Evolutionary conservation across 2,329 filamentous ascomycete species (phyloP).

Genomic region (Fusarium continuum): DNA sequence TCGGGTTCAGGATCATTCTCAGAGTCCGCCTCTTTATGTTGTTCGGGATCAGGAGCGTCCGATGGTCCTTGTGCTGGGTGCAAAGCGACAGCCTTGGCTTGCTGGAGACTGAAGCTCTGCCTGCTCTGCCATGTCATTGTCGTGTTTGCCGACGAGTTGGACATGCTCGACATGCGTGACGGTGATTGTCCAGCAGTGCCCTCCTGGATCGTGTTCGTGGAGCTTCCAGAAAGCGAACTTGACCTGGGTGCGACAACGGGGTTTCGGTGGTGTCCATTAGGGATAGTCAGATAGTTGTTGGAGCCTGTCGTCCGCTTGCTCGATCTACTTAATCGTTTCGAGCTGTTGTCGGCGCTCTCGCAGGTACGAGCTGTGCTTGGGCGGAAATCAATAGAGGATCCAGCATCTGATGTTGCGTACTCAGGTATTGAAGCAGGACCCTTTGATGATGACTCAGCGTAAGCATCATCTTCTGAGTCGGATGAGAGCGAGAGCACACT

Average conservation of each 20-base stretch:
- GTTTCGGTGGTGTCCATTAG: constrained; percentile 34
- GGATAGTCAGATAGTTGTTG: constrained; percentile 56
- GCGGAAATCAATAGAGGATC: constrained; percentile 36
- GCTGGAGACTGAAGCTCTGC: constrained; percentile 48
- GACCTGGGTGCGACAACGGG: constrained; percentile 33
- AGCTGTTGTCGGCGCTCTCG: constrained; percentile 40
- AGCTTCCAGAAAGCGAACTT: constrained; percentile 40
- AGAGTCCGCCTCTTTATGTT: constrained; percentile 22
- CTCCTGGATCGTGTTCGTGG: constrained; percentile 40
- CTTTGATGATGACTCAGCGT: constrained; percentile 32
- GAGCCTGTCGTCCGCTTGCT: constrained; percentile 53
- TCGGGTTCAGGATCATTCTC: constrained; percentile 27
- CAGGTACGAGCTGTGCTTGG: constrained; percentile 36
- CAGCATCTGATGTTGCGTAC: constrained; percentile 39
- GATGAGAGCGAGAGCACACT: constrained; percentile 67
- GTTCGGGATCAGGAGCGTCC: constrained; percentile 35
- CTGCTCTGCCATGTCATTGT: constrained; percentile 47
- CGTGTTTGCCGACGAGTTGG: constrained; percentile 52
- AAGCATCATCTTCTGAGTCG: constrained; percentile 61
- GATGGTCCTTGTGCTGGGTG: constrained; percentile 44
- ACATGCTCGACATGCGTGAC: constrained; percentile 48
- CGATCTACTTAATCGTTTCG: constrained; percentile 45
- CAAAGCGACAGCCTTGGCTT: constrained; percentile 53
- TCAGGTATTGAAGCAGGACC: constrained; percentile 41
- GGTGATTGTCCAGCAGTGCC: constrained; percentile 32